Evolutionary conservation across 495 filamentous ascomycete genomes (phyloP).

Genomic region (Bathelium albidoporum): DNA sequence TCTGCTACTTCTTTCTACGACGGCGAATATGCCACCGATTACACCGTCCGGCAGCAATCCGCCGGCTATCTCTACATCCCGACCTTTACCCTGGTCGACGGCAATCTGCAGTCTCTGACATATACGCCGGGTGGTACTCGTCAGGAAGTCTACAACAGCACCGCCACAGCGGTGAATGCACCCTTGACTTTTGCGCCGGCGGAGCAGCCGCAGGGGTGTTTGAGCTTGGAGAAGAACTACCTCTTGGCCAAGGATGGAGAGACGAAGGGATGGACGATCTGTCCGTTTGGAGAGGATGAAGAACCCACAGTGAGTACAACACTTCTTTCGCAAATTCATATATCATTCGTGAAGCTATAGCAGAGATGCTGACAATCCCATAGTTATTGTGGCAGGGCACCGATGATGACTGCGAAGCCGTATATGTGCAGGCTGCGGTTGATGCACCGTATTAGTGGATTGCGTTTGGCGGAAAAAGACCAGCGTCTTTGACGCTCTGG

Average conservation of each 20-base stretch:
- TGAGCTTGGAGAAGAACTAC: not conserved
- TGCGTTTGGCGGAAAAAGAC: not conserved
- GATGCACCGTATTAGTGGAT: not conserved
- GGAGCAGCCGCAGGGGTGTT: not conserved
- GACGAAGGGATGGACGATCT: constrained; percentile 2
- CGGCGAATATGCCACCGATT: not conserved
- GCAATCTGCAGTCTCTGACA: not conserved
- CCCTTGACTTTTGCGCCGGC: not conserved
- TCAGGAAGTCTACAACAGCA: not conserved
- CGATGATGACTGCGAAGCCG: not conserved
- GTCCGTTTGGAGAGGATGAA: not conserved
- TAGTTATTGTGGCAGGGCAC: not conserved
- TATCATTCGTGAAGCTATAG: not conserved
- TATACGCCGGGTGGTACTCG: not conserved
- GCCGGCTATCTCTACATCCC: not conserved
- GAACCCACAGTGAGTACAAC: not conserved
- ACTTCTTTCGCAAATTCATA: not conserved
- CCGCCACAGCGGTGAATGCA: not conserved
- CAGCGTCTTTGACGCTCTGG: not conserved
- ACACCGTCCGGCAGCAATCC: not conserved
- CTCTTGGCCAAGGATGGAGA: not conserved
- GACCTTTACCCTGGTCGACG: not conserved
- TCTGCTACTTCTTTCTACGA: not conserved
- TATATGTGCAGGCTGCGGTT: constrained; percentile 1
- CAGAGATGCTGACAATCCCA: not conserved